Base-by-base conservation (phyloP, 1,284 basidiomycete genomes). In the Ustilago hordei region DNA sequence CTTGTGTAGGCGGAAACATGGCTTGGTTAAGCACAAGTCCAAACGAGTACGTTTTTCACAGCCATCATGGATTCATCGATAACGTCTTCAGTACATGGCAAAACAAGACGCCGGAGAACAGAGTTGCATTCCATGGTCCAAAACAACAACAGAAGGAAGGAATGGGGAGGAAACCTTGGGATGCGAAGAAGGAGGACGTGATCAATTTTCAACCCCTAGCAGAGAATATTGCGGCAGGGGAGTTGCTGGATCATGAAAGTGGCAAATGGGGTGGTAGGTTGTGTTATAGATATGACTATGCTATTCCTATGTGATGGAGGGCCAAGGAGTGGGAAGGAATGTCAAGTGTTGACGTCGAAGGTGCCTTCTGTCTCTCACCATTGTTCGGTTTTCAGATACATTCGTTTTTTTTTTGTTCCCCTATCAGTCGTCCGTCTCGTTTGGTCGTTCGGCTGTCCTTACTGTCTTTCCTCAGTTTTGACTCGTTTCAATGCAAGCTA, bases 241-340 rank as follows among this genome's bases (percentile, higher is more conserved):
- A 73, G 12, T 39, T 72, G 48, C 34, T 77, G 54, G 66, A 77
- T 50, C 55, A n/a, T 9, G 19, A 56, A 19, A 68, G 66, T 13
- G 74, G 69, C 0, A 53, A 43, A 8, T 67, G 69, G 69, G 52
- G 58, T 12, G 74, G 69, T 0, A 61, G 57, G 34, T 68, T 76
- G 69, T 76, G 74, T 34, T 76, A 71, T 43, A 31, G 38, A 39
- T 76, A 76, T 56, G 64, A 70, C 52, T 68, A 62, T 48, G 15
- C 39, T 28, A 2, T 73, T 9, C n/a, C 53, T 1, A 57, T 73
- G 48, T 60, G 7, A 12, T 12, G 28, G 48, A 48, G 54, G 15
- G 8, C n/a, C 15, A 32, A 32, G 31, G 39, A 17, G 19, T 8
- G 36, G 17, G n/a, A n/a, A 15, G 32, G 28, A 7, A 7, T 34